Percentiles rank a stretch among this genome's conserved stretches.
Conservation (phyloP, 225 moss, liverwort and hornwort genomes). For the Bryoerythrophyllum caledonicum region DNA sequence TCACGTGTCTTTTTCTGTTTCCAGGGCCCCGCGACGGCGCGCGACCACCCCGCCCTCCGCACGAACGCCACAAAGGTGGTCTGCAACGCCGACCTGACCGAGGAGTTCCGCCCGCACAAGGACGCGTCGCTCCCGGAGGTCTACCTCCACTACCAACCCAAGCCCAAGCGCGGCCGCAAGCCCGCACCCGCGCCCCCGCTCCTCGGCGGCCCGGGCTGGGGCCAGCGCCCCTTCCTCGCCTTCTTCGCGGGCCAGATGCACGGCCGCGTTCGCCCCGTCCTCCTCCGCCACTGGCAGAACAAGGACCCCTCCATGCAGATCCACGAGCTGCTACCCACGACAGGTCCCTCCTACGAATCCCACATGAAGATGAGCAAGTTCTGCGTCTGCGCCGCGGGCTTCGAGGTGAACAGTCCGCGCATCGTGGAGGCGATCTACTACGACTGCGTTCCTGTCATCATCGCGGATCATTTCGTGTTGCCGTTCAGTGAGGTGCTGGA, state of each 20-base stretch:
- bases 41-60: slow-evolving; percentile 49
- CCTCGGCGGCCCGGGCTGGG: slow-evolving; percentile 47
- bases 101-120: slow-evolving; percentile 58
- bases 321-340: slow-evolving; percentile 51
- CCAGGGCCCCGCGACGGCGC: slow-evolving; percentile 56
- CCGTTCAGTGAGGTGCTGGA: slow-evolving; percentile 75
- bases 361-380: slow-evolving; percentile 88
- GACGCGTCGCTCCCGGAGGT: slow-evolving; percentile 56
- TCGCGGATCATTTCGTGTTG: slow-evolving; percentile 78
- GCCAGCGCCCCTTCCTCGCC: slow-evolving; percentile 56
- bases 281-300: slow-evolving; percentile 48
- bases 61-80: slow-evolving; percentile 61
- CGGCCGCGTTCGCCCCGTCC: slow-evolving; percentile 50
- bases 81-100: slow-evolving; percentile 65
- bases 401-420: slow-evolving; percentile 89
- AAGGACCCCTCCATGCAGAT: slow-evolving; percentile 68
- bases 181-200: slow-evolving; percentile 20
- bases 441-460: slow-evolving; percentile 87
- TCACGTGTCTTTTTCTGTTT: not conserved
- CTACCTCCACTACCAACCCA: slow-evolving; percentile 22
- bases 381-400: slow-evolving; percentile 84
- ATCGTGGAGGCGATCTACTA: slow-evolving; percentile 84
- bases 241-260: slow-evolving; percentile 77
- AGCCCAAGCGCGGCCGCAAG: not conserved
- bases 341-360: slow-evolving; percentile 35